A percentile compares a stretch with the other conserved stretches of the same genome.
phyloP scores from a whole-genome alignment of 495 filamentous ascomycete genomes.

The Pseudevernia furfuracea region DNA sequence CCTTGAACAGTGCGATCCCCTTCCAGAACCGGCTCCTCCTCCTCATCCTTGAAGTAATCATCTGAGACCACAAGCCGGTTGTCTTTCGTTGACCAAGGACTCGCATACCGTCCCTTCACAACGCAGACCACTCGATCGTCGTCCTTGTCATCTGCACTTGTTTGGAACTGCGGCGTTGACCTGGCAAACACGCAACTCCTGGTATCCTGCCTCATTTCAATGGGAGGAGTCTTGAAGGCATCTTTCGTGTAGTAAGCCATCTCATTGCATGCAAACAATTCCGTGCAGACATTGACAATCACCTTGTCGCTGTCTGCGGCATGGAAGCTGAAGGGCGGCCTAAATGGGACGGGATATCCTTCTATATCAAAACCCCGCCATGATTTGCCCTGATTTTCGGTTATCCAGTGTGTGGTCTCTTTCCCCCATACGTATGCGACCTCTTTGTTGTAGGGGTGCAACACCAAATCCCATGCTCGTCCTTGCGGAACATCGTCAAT shows the following conservation, averaged over 20 bases:
- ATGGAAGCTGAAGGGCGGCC: slow-evolving; percentile 61
- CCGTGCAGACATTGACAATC: slow-evolving; percentile 65
- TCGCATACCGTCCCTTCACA: slow-evolving; percentile 54
- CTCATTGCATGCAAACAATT: slow-evolving; percentile 32
- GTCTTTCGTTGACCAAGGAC: slow-evolving; percentile 48
- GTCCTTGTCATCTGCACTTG: slow-evolving; percentile 49
- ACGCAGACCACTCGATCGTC: slow-evolving; percentile 72
- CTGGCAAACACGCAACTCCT: slow-evolving; percentile 78
- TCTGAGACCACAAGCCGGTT: slow-evolving; percentile 73
- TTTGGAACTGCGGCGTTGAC: slow-evolving; percentile 62
- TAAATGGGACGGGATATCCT: slow-evolving; percentile 39
- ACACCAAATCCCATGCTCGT: slow-evolving; percentile 49
- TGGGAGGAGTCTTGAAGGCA: slow-evolving; percentile 58
- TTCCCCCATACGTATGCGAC: slow-evolving; percentile 69
- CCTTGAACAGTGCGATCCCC: slow-evolving; percentile 63
- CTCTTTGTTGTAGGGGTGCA: slow-evolving; percentile 69
- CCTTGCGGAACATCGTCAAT: slow-evolving; percentile 58
- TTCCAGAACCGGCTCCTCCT: slow-evolving; percentile 64
- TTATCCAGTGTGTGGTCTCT: slow-evolving; percentile 65
- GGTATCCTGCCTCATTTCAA: slow-evolving; percentile 54
- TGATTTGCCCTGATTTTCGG: slow-evolving; percentile 65
- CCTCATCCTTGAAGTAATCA: slow-evolving; percentile 57
- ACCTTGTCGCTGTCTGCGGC: slow-evolving; percentile 72
- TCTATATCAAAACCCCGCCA: slow-evolving; percentile 67
- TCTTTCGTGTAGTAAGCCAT: slow-evolving; percentile 72